These are phyloP conservation scores for Triglochin maritima DNA, from an alignment of 106 monocot genomes.

Conservation along the genomic window DNA sequence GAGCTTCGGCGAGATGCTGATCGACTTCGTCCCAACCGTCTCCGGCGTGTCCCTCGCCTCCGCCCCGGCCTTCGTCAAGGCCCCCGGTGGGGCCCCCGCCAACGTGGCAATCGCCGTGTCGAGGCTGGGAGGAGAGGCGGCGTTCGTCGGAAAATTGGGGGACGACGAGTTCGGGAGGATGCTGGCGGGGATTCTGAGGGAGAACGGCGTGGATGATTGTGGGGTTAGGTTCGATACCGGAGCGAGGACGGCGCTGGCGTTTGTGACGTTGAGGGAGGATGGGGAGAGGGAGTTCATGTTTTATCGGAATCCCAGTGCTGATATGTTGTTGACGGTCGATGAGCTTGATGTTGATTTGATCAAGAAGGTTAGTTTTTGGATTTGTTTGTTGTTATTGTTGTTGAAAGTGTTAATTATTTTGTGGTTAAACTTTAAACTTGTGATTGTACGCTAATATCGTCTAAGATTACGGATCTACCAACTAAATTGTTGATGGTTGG, in stretches of 20 bases:
- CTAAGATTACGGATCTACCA: not conserved
- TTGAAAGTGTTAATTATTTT: no score
- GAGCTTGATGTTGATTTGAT: constrained; percentile 25
- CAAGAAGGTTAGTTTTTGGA: constrained; percentile 1
- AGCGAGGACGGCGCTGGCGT: constrained; percentile 23
- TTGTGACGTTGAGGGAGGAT: constrained; percentile 17
- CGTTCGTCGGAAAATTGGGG: constrained; percentile 25
- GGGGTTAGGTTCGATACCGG: constrained; percentile 15
- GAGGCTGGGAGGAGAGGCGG: constrained; percentile 15
- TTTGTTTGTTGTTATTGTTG: not conserved
- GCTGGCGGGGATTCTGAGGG: constrained; percentile 16
- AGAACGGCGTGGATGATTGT: constrained; percentile 12
- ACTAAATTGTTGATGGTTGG: not conserved
- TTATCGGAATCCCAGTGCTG: constrained; percentile 24
- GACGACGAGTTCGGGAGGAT: constrained; percentile 26
- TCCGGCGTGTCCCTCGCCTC: constrained; percentile 22
- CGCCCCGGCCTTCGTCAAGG: constrained; percentile 24
- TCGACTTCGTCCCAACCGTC: constrained; percentile 25
- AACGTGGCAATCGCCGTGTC: constrained; percentile 26
- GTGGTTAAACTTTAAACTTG: not conserved
- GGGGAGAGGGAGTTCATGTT: constrained; percentile 33
- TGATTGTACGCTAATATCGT: not conserved
- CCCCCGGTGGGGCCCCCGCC: constrained; percentile 25
- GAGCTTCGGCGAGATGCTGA: constrained; percentile 30
- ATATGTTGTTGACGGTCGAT: constrained; percentile 17